Conservation (phyloP, 352 stramenopile genomes). For the Thalassiosira allenii region DNA sequence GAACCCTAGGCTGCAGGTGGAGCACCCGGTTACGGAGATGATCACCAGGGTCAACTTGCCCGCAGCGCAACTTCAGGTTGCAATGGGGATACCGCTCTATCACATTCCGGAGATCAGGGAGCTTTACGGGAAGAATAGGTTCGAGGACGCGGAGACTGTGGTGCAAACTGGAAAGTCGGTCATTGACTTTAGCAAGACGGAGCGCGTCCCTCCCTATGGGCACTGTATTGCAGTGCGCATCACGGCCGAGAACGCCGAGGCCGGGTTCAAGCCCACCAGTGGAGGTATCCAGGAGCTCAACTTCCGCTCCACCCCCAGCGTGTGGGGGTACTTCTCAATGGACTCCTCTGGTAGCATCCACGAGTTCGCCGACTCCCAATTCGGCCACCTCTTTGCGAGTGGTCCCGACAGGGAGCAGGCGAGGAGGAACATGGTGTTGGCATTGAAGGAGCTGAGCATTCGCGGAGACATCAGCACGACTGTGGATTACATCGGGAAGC, state of each 20-base stretch:
- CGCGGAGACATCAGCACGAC: slow-evolving; percentile 99
- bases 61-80: slow-evolving; percentile 94
- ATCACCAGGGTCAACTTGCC: slow-evolving; percentile 98
- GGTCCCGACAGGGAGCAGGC: slow-evolving; percentile 95
- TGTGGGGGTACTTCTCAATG: slow-evolving; percentile 99
- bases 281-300: slow-evolving; percentile 99
- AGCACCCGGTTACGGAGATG: slow-evolving; percentile 99
- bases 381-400: slow-evolving; percentile 99
- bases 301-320: slow-evolving; percentile 98
- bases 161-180: slow-evolving; percentile 46
- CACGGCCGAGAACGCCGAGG: slow-evolving; percentile 99
- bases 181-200: slow-evolving; percentile 96
- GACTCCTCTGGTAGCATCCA: slow-evolving; percentile 98
- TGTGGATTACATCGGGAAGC: slow-evolving; percentile 99
- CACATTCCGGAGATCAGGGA: slow-evolving; percentile 98
- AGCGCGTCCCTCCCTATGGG: slow-evolving; percentile 84
- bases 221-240: slow-evolving; percentile 99
- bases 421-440: slow-evolving; percentile 92
- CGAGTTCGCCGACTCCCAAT: slow-evolving; percentile 99
- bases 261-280: slow-evolving; percentile 98
- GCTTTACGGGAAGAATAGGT: slow-evolving; percentile 94
- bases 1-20: slow-evolving; percentile 99
- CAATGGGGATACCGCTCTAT: slow-evolving; percentile 99
- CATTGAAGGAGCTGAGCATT: slow-evolving; percentile 99
- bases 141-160: slow-evolving; percentile 84